Conservation (phyloP, 495 filamentous ascomycete genomes). For the Talaromyces trachyspermus region DNA sequence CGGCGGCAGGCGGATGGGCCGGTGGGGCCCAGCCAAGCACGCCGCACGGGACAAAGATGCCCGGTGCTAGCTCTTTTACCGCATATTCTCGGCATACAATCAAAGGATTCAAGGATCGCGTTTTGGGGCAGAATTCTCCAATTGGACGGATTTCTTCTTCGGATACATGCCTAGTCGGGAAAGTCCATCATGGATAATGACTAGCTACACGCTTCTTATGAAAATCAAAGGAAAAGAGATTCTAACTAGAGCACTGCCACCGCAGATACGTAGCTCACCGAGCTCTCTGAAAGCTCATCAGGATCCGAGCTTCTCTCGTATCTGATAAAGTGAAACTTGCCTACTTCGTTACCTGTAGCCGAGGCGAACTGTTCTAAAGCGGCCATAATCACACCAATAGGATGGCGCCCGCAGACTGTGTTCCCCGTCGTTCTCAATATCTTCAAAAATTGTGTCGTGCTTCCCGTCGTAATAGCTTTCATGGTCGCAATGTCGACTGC, state of each 20-base stretch:
- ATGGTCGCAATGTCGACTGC: conserved; percentile 76
- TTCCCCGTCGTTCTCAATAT: conserved; percentile 69
- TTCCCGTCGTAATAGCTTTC: conserved; percentile 69
- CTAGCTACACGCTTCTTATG: too few relatives aligned
- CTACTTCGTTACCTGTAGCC: conserved; percentile 34
- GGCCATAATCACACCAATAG: conserved; percentile 91
- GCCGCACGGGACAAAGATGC: too few relatives aligned
- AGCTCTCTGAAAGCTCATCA: conserved; percentile 65
- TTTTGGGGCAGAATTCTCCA: too few relatives aligned
- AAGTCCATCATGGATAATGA: too few relatives aligned
- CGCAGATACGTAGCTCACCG: conserved; percentile 78
- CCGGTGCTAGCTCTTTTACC: too few relatives aligned
- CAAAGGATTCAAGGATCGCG: too few relatives aligned
- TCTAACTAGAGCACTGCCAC: conserved; percentile 26
- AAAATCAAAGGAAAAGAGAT: neutral
- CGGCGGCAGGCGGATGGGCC: too few relatives aligned
- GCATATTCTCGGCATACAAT: too few relatives aligned
- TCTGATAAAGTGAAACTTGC: conserved; percentile 73
- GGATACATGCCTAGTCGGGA: too few relatives aligned
- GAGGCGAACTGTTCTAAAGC: conserved; percentile 56
- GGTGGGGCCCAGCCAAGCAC: too few relatives aligned
- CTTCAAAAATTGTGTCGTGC: conserved; percentile 58
- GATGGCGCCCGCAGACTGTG: conserved; percentile 92
- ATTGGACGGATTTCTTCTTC: too few relatives aligned
- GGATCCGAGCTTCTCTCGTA: conserved; percentile 87